Conservation (phyloP, 768 basidiomycete species). For the Kwoniella botswanensis region DNA sequence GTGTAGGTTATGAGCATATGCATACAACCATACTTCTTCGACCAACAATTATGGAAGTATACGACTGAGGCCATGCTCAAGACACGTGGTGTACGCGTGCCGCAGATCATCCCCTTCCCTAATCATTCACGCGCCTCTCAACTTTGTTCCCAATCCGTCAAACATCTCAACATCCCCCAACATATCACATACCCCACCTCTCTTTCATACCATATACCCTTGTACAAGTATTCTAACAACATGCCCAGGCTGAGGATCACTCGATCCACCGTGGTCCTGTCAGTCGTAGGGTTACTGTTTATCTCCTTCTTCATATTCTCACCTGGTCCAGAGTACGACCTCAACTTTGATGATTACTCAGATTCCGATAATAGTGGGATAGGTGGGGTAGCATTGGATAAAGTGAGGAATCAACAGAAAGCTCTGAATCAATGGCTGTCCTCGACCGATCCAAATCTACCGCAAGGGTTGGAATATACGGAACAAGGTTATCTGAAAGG, state of each 20-base stretch:
- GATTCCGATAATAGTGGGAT: background rate
- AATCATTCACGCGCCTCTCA: background rate
- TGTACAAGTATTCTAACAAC: background rate
- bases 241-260: constrained; percentile 22
- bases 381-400: constrained; percentile 9
- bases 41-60: background rate
- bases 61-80: background rate
- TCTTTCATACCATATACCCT: background rate
- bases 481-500: constrained; percentile 46
- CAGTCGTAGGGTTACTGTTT: constrained; percentile 11
- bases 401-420: constrained; percentile 13
- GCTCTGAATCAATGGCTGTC: constrained; percentile 15
- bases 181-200: too few relatives aligned
- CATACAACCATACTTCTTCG: background rate
- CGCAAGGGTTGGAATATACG: constrained; percentile 18
- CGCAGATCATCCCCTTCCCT: background rate
- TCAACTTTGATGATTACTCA: constrained; percentile 11
- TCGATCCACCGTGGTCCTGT: constrained; percentile 11
- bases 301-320: constrained; percentile 25
- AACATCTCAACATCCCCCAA: background rate
- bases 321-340: constrained; percentile 19
- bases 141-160: constrained; percentile 2
- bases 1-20: background rate
- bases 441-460: constrained; percentile 10
- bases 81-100: background rate